These are phyloP conservation scores for Aspergillus aculeatinus DNA, from an alignment of 2,329 filamentous ascomycete species.

Conservation along the genomic window DNA sequence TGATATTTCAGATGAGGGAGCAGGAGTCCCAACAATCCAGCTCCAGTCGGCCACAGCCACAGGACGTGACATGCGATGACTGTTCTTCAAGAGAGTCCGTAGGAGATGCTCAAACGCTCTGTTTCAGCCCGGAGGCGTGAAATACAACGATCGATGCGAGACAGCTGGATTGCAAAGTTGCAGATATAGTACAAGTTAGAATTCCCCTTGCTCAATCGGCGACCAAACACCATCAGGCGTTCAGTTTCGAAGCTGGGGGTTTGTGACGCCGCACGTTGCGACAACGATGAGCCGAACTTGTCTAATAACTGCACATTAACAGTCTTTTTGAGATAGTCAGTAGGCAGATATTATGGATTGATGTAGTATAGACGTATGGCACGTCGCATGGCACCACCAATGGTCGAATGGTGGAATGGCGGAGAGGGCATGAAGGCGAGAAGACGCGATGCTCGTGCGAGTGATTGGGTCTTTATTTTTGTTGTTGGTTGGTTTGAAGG, in stretches of 20 bases:
- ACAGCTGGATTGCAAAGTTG: conserved; percentile 40
- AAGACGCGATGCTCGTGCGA: background rate
- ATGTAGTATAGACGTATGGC: too few relatives aligned
- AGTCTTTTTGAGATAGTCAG: background rate
- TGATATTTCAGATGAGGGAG: conserved; percentile 9
- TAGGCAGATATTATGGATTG: too few relatives aligned
- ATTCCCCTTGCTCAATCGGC: background rate
- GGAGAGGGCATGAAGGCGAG: background rate
- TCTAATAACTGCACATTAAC: background rate
- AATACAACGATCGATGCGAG: conserved; percentile 21
- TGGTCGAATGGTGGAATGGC: background rate
- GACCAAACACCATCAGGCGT: background rate
- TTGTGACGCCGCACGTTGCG: background rate
- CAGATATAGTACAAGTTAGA: conserved; percentile 7
- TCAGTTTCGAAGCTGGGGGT: background rate
- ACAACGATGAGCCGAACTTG: background rate
- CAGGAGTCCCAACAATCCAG: conserved; percentile 33
- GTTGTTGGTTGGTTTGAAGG: background rate
- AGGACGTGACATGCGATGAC: conserved; percentile 42
- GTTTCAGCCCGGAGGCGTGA: conserved; percentile 3
- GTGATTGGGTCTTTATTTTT: too few relatives aligned
- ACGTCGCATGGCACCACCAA: background rate
- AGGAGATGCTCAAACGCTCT: conserved; percentile 8
- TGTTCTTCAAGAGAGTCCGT: conserved; percentile 39
- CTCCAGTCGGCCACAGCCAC: conserved; percentile 44